phyloP scores from a whole-genome alignment of 257 asterid genomes.

The Jacaranda copaia region DNA sequence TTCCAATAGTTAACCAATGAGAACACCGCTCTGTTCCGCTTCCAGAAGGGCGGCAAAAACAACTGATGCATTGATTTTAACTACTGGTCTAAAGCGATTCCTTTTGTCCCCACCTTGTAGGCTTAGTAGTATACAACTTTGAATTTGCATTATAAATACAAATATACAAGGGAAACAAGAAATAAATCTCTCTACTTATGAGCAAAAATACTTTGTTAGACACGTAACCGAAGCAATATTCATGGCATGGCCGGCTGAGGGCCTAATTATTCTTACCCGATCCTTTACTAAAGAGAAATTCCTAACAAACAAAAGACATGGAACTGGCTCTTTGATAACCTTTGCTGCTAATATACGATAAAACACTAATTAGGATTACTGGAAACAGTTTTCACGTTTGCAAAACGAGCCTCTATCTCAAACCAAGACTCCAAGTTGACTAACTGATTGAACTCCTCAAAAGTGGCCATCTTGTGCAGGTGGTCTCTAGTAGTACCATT shows the following conservation, averaged over 20 bases:
- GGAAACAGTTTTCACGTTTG: neutral
- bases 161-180: no score
- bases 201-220: no score
- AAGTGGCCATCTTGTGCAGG: slow-evolving; percentile 17
- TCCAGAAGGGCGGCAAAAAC: slow-evolving; percentile 16
- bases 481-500: neutral
- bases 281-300: no score
- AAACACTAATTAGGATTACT: neutral
- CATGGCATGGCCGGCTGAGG: no score
- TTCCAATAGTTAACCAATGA: no score
- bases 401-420: neutral
- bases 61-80: neutral
- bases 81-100: neutral
- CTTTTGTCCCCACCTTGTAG: neutral
- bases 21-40: no score
- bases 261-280: no score
- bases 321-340: neutral
- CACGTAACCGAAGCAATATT: neutral
- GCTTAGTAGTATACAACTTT: neutral
- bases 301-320: no score
- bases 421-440: neutral
- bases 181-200: no score
- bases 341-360: neutral
- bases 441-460: slow-evolving; percentile 11
- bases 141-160: no score